Evolutionary conservation across 768 basidiomycete genomes (phyloP).

Genomic region (Macrolepiota fuliginosa): DNA sequence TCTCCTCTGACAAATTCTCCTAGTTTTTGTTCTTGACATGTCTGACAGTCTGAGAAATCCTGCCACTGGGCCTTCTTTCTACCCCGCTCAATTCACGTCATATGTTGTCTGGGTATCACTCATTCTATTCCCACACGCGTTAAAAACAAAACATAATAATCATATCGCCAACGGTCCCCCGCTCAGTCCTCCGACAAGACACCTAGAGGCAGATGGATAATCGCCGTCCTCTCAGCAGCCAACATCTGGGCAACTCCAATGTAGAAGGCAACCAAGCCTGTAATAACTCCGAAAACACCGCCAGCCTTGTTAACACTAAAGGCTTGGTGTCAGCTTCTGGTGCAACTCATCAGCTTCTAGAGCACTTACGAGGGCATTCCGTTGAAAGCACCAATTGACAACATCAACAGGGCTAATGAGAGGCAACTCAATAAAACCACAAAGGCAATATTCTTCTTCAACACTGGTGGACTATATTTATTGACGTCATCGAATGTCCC

Average conservation of each 20-base stretch:
- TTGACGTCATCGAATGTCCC: background rate
- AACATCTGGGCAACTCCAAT: conserved; percentile 40
- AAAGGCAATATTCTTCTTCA: conserved; percentile 24
- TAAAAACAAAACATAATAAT: no score
- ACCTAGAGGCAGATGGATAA: conserved; percentile 37
- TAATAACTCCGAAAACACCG: conserved; percentile 38
- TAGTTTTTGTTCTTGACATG: no score
- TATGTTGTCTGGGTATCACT: no score
- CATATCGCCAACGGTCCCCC: background rate
- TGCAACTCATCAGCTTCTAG: background rate
- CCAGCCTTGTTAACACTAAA: conserved; percentile 36
- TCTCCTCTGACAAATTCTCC: no score
- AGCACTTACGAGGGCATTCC: conserved; percentile 25
- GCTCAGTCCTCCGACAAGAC: conserved; percentile 13
- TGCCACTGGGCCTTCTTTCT: no score
- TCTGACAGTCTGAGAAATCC: no score
- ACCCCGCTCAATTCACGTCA: background rate
- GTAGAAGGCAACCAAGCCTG: conserved; percentile 44
- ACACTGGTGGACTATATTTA: conserved; percentile 20
- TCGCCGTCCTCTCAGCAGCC: conserved; percentile 30
- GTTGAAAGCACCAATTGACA: conserved; percentile 28
- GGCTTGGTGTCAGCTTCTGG: background rate
- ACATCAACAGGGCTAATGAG: conserved; percentile 24
- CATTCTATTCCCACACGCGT: no score
- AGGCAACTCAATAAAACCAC: conserved; percentile 24